Conservation (phyloP, 306 rosid genomes). For the Rosa persica region DNA sequence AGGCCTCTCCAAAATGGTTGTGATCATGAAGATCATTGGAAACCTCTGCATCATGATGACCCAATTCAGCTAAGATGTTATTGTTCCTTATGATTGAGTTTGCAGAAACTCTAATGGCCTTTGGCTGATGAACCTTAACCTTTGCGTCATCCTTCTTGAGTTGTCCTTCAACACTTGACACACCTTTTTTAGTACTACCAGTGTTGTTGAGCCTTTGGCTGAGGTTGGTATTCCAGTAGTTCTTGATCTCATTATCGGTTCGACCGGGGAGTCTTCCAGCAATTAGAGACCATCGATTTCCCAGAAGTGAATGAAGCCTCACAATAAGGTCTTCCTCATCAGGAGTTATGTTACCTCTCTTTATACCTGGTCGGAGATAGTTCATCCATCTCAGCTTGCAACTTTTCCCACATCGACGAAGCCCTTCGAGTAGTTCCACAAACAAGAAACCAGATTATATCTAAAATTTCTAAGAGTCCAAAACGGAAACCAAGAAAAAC, state of each 20-base stretch:
- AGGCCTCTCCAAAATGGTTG: slow-evolving; percentile 5
- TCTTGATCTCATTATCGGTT: slow-evolving; percentile 79
- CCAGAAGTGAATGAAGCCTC: slow-evolving; percentile 69
- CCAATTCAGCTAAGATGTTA: background rate
- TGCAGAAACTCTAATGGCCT: slow-evolving; percentile 42
- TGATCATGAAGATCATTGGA: background rate
- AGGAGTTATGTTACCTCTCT: slow-evolving; percentile 67
- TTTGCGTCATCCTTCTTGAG: slow-evolving; percentile 20
- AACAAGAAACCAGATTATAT: background rate
- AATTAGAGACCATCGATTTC: slow-evolving; percentile 83
- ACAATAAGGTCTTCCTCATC: slow-evolving; percentile 73
- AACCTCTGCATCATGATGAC: background rate
- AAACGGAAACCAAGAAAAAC: background rate
- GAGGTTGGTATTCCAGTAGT: slow-evolving; percentile 71
- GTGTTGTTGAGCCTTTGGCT: slow-evolving; percentile 36
- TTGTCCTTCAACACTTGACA: background rate
- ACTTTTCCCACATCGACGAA: slow-evolving; percentile 77
- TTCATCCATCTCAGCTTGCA: slow-evolving; percentile 80
- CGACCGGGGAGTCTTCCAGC: slow-evolving; percentile 76
- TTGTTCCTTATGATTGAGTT: slow-evolving; percentile 18
- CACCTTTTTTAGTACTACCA: slow-evolving; percentile 18
- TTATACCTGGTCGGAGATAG: slow-evolving; percentile 67
- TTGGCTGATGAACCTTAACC: slow-evolving; percentile 42
- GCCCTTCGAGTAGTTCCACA: slow-evolving; percentile 38
- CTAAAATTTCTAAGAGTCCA: background rate